Conservation (phyloP, 306 rosid genomes). For the Fragaria nilgerrensis region DNA sequence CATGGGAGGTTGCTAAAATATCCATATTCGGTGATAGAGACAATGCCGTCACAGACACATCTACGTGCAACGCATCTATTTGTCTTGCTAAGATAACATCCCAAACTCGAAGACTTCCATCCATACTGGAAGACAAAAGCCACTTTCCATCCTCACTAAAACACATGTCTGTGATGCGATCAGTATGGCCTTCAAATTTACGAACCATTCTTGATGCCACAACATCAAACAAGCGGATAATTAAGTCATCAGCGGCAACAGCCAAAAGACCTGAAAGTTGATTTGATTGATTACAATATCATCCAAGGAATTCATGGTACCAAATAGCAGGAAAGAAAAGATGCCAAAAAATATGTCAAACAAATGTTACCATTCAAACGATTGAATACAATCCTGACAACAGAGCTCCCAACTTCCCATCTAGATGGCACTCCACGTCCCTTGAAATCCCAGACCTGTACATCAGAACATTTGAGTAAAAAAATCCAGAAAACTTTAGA, state of each 20-base stretch:
- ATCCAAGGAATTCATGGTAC: not conserved
- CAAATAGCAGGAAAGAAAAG: not conserved
- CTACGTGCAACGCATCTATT: slow-evolving; percentile 78
- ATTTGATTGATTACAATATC: slow-evolving; percentile 3
- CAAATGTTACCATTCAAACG: slow-evolving; percentile 67
- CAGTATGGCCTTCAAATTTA: slow-evolving; percentile 86
- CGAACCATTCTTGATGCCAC: slow-evolving; percentile 83
- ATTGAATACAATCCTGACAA: slow-evolving; percentile 74
- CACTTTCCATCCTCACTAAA: slow-evolving; percentile 99
- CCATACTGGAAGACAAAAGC: slow-evolving; percentile 95
- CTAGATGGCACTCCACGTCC: slow-evolving; percentile 56
- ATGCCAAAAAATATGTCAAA: slow-evolving; percentile 1
- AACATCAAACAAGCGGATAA: slow-evolving; percentile 73
- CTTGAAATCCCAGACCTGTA: slow-evolving; percentile 95
- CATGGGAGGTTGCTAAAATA: slow-evolving; percentile 81
- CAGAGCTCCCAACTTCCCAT: slow-evolving; percentile 72
- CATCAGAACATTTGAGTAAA: slow-evolving; percentile 14
- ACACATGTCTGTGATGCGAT: slow-evolving; percentile 88
- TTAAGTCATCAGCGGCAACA: slow-evolving; percentile 68
- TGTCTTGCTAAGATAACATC: slow-evolving; percentile 86
- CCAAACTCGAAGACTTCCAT: slow-evolving; percentile 94
- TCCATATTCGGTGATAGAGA: slow-evolving; percentile 96
- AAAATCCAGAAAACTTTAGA: slow-evolving; percentile 6
- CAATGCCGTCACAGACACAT: slow-evolving; percentile 72
- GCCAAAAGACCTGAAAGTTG: slow-evolving; percentile 83